Evolutionary conservation across 1,284 basidiomycete species (phyloP).

Genomic region (Ceratobasidium sp.): DNA sequence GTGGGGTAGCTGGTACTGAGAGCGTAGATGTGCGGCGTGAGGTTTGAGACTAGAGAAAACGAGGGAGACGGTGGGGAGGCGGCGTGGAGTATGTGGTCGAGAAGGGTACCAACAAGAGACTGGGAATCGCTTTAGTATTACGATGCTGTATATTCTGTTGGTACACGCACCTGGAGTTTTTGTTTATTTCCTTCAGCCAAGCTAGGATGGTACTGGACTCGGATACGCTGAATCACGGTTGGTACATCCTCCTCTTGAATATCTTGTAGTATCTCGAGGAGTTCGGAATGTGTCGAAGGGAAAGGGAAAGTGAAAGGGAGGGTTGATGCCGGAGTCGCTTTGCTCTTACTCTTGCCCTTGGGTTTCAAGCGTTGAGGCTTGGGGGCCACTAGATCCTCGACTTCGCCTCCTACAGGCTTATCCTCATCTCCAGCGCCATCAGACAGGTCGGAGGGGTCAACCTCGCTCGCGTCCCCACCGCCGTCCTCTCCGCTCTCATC

Average conservation of each 20-base stretch:
- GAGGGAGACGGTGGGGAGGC: slow-evolving; percentile 71
- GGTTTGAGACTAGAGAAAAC: slow-evolving; percentile 69
- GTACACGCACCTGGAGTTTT: slow-evolving; percentile 78
- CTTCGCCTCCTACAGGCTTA: slow-evolving; percentile 50
- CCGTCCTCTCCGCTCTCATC: slow-evolving; percentile 55
- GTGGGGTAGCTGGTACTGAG: slow-evolving; percentile 86
- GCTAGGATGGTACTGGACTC: slow-evolving; percentile 91
- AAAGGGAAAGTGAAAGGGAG: slow-evolving; percentile 94
- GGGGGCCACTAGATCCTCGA: slow-evolving; percentile 52
- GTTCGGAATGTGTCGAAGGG: slow-evolving; percentile 86
- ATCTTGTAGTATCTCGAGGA: slow-evolving; percentile 81
- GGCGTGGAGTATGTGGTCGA: slow-evolving; percentile 90
- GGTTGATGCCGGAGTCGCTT: slow-evolving; percentile 60
- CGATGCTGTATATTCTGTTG: neutral
- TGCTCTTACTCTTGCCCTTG: slow-evolving; percentile 48
- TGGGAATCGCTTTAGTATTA: slow-evolving; percentile 53
- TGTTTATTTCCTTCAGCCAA: slow-evolving; percentile 91
- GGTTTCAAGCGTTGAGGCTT: slow-evolving; percentile 44
- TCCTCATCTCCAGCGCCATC: slow-evolving; percentile 55
- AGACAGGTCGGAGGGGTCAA: slow-evolving; percentile 54
- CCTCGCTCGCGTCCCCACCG: slow-evolving; percentile 53
- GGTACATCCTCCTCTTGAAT: slow-evolving; percentile 78
- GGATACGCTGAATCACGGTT: slow-evolving; percentile 89
- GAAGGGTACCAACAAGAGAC: slow-evolving; percentile 82
- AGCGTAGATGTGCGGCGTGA: slow-evolving; percentile 85